Evolutionary conservation across 352 stramenopile genomes (phyloP).

Genomic region (Globisporangium megalacanthum): DNA sequence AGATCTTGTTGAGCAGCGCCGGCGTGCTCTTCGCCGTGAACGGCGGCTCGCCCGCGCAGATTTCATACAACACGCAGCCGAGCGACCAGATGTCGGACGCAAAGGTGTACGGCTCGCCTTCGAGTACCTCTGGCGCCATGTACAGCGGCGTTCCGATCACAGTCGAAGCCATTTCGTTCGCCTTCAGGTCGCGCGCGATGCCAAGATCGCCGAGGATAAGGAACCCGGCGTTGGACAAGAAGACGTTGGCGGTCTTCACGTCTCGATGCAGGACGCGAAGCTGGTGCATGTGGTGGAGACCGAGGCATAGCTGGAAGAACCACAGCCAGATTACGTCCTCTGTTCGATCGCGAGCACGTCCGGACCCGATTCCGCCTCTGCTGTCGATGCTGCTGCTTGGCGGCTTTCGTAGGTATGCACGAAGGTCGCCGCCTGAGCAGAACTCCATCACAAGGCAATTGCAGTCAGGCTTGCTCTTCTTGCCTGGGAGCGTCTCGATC

Average conservation of each 20-base stretch:
- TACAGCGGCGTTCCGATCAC: conserved; percentile 89
- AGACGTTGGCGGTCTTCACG: conserved; percentile 91
- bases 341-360: conserved; percentile 19
- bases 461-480: conserved; percentile 12
- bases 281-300: conserved; percentile 86
- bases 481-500: conserved; percentile 41
- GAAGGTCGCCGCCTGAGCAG: conserved; percentile 77
- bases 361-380: neutral
- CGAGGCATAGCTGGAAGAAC: conserved; percentile 89
- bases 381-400: neutral
- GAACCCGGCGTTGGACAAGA: conserved; percentile 48
- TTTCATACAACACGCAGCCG: conserved; percentile 83
- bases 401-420: conserved; percentile 23
- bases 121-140: conserved; percentile 85
- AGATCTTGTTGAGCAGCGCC: conserved; percentile 58
- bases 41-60: conserved; percentile 58
- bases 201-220: conserved; percentile 89
- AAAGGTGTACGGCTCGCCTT: conserved; percentile 71
- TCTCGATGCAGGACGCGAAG: conserved; percentile 81
- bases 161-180: conserved; percentile 48
- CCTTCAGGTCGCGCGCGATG: conserved; percentile 46
- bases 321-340: conserved; percentile 87
- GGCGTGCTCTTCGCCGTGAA: conserved; percentile 44
- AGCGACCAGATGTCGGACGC: conserved; percentile 87
- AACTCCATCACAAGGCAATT: conserved; percentile 90